Conservation (phyloP, 2,329 filamentous ascomycete genomes). For the Anisogramma anomala region DNA sequence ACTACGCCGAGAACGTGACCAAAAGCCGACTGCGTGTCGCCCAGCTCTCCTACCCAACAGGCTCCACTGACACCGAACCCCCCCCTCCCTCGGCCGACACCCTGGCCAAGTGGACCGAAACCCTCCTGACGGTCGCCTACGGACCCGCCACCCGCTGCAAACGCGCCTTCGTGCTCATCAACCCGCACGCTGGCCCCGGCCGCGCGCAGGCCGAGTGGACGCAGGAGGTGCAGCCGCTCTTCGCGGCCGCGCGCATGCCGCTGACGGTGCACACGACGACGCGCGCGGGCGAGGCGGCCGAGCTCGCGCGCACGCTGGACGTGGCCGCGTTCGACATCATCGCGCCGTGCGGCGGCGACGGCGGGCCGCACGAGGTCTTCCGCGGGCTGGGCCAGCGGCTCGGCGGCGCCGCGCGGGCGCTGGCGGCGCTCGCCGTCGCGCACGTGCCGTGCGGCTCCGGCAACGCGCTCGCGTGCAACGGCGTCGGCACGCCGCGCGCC, state of each 20-base stretch:
- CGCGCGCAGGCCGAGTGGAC: slow-evolving; percentile 61
- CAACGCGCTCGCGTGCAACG: slow-evolving; percentile 85
- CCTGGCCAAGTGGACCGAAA: slow-evolving; percentile 49
- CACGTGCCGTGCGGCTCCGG: slow-evolving; percentile 89
- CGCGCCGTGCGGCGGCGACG: slow-evolving; percentile 84
- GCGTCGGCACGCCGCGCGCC: slow-evolving; percentile 68
- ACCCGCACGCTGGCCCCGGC: slow-evolving; percentile 82
- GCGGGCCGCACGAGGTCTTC: slow-evolving; percentile 84
- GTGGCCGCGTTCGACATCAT: slow-evolving; percentile 74
- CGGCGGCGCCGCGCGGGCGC: slow-evolving; percentile 61
- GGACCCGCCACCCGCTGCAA: slow-evolving; percentile 55
- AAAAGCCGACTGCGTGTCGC: slow-evolving; percentile 49
- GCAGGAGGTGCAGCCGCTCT: slow-evolving; percentile 65
- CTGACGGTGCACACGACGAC: slow-evolving; percentile 64
- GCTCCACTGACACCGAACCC: slow-evolving; percentile 14
- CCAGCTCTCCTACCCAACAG: slow-evolving; percentile 43
- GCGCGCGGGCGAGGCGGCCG: slow-evolving; percentile 63
- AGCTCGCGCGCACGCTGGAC: slow-evolving; percentile 65
- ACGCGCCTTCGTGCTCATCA: slow-evolving; percentile 78
- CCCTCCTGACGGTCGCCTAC: slow-evolving; percentile 61
- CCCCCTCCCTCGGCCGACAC: slow-evolving; percentile 26
- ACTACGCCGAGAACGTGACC: slow-evolving; percentile 53
- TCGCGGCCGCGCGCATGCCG: slow-evolving; percentile 67
- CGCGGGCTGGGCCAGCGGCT: slow-evolving; percentile 72
- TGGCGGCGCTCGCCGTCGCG: slow-evolving; percentile 67